Percentiles rank a stretch among this genome's conserved stretches.
Conservation (phyloP, 768 basidiomycete species). For the Lactifluus volemus region DNA sequence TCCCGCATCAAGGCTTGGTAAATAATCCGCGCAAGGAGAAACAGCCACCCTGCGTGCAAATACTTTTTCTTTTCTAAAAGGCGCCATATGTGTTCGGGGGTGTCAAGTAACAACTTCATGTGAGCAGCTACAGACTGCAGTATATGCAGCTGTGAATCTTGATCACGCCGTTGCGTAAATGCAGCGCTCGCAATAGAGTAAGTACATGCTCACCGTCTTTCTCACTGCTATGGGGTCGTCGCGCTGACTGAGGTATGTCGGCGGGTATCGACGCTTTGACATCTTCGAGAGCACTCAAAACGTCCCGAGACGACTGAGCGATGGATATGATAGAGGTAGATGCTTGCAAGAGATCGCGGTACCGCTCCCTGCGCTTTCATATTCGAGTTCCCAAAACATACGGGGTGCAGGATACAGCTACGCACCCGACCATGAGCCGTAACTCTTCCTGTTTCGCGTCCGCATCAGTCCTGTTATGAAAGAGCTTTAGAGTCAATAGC, state of each 20-base stretch:
- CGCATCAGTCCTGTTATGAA: conserved; percentile 40
- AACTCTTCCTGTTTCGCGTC: conserved; percentile 85
- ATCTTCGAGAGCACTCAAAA: conserved; percentile 55
- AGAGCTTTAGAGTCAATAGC: not conserved
- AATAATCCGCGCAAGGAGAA: conserved; percentile 77
- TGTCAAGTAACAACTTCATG: conserved; percentile 84
- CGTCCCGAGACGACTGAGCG: conserved; percentile 55
- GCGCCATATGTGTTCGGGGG: conserved; percentile 87
- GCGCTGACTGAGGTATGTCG: conserved; percentile 8
- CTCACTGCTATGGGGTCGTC: not conserved
- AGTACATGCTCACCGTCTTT: conserved; percentile 17
- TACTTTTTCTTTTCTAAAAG: conserved; percentile 74
- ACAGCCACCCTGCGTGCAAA: conserved; percentile 80
- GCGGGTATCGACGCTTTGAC: conserved; percentile 43
- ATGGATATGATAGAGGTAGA: conserved; percentile 80
- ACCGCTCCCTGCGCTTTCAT: conserved; percentile 76
- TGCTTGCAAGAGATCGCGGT: conserved; percentile 79
- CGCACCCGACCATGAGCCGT: conserved; percentile 88
- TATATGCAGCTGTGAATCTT: conserved; percentile 59
- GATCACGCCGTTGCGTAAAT: not conserved
- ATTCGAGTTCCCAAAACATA: conserved; percentile 28
- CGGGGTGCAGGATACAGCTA: conserved; percentile 21
- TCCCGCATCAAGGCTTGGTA: conserved; percentile 62
- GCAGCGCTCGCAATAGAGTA: not conserved
- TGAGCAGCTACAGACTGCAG: conserved; percentile 78